A percentile compares a stretch with the other conserved stretches of the same genome.
phyloP scores from a whole-genome alignment of 495 filamentous ascomycete genomes.

The Penicillium herquei region DNA sequence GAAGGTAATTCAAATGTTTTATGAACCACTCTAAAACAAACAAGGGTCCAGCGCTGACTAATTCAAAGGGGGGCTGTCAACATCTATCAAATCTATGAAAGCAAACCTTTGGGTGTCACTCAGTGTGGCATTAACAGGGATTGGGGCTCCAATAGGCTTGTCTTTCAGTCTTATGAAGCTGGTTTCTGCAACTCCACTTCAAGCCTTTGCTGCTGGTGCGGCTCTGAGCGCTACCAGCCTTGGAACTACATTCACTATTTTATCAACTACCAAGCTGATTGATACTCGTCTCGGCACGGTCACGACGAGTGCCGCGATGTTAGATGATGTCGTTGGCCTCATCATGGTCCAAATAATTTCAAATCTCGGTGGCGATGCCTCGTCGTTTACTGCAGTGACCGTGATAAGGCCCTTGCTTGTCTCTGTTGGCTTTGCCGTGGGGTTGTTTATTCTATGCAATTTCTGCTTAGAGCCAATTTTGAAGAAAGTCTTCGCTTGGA shows the following conservation, averaged over 20 bases:
- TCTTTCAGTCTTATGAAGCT: slow-evolving; percentile 57
- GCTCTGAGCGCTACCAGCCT: slow-evolving; percentile 74
- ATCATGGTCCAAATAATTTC: slow-evolving; percentile 71
- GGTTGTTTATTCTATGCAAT: slow-evolving; percentile 43
- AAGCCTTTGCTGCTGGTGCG: slow-evolving; percentile 74
- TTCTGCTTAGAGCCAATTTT: slow-evolving; percentile 44
- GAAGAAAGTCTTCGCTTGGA: slow-evolving; percentile 1
- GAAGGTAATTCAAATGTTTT: slow-evolving; percentile 56
- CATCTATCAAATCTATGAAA: slow-evolving; percentile 55
- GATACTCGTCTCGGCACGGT: slow-evolving; percentile 67
- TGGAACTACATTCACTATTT: slow-evolving; percentile 75
- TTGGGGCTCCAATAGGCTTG: slow-evolving; percentile 63
- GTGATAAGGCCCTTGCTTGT: slow-evolving; percentile 60
- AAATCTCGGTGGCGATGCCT: slow-evolving; percentile 38
- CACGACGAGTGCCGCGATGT: slow-evolving; percentile 69
- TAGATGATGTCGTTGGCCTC: slow-evolving; percentile 82
- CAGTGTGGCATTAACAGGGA: slow-evolving; percentile 61
- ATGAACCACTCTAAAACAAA: background rate
- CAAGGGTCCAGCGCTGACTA: slow-evolving; percentile 21
- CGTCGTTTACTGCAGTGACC: slow-evolving; percentile 39
- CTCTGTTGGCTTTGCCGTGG: slow-evolving; percentile 54
- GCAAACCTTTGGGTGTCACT: slow-evolving; percentile 60
- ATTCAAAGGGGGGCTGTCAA: slow-evolving; percentile 56
- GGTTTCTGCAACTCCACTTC: slow-evolving; percentile 47
- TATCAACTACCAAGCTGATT: slow-evolving; percentile 55